These are phyloP conservation scores for Ottelia alismoides DNA, from an alignment of 106 monocot species.

Conservation along the genomic window DNA sequence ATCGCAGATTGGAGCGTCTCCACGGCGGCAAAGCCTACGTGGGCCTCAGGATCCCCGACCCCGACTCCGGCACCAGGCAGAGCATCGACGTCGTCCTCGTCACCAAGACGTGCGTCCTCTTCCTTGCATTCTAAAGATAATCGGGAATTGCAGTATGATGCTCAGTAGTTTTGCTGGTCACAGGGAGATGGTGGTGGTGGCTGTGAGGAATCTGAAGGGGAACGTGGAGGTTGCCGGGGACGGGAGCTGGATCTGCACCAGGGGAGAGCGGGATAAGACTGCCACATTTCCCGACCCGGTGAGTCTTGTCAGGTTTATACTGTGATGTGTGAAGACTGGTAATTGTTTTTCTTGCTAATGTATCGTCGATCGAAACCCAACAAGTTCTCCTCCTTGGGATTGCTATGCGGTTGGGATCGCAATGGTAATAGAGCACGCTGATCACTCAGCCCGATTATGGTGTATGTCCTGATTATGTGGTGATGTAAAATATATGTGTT, in stretches of 20 bases:
- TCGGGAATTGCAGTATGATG: not conserved
- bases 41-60: conserved; percentile 87
- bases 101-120: conserved; percentile 32
- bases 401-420: no score
- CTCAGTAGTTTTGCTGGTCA: conserved; percentile 1
- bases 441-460: no score
- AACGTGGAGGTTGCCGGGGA: conserved; percentile 44
- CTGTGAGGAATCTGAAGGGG: conserved; percentile 54
- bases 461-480: no score
- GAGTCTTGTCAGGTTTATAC: conserved; percentile 6
- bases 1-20: conserved; percentile 60
- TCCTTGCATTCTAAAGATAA: not conserved
- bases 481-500: no score
- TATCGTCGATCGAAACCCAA: no score
- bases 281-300: conserved; percentile 58
- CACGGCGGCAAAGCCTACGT: conserved; percentile 77
- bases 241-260: conserved; percentile 56
- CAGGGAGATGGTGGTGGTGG: conserved; percentile 78
- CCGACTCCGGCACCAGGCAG: conserved; percentile 43
- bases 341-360: no score
- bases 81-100: conserved; percentile 71
- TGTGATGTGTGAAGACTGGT: no score
- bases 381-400: no score
- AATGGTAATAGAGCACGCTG: no score
- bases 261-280: conserved; percentile 22